Percentiles rank a stretch among this genome's conserved stretches.
Conservation (phyloP, 441 rosid species). For the Daphne laureola region DNA sequence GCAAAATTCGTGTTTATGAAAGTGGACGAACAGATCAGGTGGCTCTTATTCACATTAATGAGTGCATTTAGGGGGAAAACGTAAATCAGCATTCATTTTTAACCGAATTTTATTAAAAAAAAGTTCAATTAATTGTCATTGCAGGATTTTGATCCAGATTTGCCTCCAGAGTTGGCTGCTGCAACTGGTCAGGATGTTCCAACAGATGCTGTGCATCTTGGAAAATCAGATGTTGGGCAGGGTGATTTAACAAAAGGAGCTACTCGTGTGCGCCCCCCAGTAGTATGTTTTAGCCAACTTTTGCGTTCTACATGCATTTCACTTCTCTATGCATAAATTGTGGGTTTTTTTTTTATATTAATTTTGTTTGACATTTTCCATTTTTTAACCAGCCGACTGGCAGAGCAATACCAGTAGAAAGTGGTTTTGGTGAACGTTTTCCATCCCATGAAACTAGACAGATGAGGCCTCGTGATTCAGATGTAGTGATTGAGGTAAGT, state of each 20-base stretch:
- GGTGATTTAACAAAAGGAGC: conserved; percentile 49
- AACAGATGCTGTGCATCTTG: conserved; percentile 46
- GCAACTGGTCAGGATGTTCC: conserved; percentile 75
- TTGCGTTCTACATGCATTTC: conserved; percentile 1
- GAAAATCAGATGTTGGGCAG: conserved; percentile 56
- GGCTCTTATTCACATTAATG: conserved; percentile 5
- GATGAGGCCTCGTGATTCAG: conserved; percentile 82
- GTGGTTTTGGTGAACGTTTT: conserved; percentile 79
- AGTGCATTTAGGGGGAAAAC: neutral
- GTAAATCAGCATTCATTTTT: neutral
- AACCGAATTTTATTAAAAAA: conserved; percentile 9
- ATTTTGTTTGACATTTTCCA: conserved; percentile 14
- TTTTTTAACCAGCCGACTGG: conserved; percentile 72
- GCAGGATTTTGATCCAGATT: conserved; percentile 93
- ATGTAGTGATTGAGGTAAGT: conserved; percentile 90
- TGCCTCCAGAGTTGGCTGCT: conserved; percentile 98
- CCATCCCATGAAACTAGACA: conserved; percentile 89
- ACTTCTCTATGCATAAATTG: neutral
- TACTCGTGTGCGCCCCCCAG: conserved; percentile 59
- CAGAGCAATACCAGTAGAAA: conserved; percentile 93
- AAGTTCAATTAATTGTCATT: conserved; percentile 23
- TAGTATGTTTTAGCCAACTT: conserved; percentile 45
- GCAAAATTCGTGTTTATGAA: conserved; percentile 98
- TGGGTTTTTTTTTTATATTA: conserved; percentile 4
- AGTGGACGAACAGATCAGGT: conserved; percentile 95